Evolutionary conservation across 1,284 basidiomycete species (phyloP).

Genomic region (Moesziomyces globuligerus): DNA sequence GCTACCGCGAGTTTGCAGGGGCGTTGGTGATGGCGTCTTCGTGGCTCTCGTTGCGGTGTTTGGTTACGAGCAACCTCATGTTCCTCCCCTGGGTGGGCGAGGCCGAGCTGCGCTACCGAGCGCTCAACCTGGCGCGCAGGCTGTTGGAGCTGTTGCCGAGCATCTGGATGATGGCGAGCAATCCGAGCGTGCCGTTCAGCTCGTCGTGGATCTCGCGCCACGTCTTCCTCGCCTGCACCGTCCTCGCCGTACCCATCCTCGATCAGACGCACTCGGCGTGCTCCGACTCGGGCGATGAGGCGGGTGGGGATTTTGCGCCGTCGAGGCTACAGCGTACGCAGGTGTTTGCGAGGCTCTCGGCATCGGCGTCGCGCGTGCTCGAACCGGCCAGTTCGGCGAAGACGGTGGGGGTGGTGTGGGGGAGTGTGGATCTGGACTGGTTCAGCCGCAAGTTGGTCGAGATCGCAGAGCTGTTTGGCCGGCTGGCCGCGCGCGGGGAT

Average conservation of each 20-base stretch:
- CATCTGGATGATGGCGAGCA: constrained; percentile 32
- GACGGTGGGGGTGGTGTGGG: too few species aligned
- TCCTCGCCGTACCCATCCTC: constrained; percentile 25
- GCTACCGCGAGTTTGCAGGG: constrained; percentile 26
- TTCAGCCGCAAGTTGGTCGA: constrained; percentile 29
- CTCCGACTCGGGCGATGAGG: constrained; percentile 1
- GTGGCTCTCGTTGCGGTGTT: constrained; percentile 17
- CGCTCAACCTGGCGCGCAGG: constrained; percentile 30
- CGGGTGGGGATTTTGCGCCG: constrained; percentile 17
- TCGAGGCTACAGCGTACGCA: constrained; percentile 10
- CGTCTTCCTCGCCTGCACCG: constrained; percentile 30
- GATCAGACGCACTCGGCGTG: constrained; percentile 8
- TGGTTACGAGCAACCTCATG: constrained; percentile 29
- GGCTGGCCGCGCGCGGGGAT: constrained; percentile 23
- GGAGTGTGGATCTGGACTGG: constrained; percentile 29
- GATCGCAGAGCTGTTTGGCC: constrained; percentile 16
- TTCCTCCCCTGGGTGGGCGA: constrained; percentile 29
- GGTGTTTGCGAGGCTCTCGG: constrained; percentile 7
- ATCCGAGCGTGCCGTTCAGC: constrained; percentile 21
- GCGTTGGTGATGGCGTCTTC: constrained; percentile 28
- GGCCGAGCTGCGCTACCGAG: constrained; percentile 8
- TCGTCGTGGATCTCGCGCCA: constrained; percentile 33
- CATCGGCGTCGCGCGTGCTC: constrained; percentile 3
- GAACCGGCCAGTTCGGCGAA: too few species aligned
- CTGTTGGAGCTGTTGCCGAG: constrained; percentile 29